A percentile compares a stretch with the other conserved stretches of the same genome.
Conservation (phyloP, 768 basidiomycete species). For the Coprinellus micaceus region DNA sequence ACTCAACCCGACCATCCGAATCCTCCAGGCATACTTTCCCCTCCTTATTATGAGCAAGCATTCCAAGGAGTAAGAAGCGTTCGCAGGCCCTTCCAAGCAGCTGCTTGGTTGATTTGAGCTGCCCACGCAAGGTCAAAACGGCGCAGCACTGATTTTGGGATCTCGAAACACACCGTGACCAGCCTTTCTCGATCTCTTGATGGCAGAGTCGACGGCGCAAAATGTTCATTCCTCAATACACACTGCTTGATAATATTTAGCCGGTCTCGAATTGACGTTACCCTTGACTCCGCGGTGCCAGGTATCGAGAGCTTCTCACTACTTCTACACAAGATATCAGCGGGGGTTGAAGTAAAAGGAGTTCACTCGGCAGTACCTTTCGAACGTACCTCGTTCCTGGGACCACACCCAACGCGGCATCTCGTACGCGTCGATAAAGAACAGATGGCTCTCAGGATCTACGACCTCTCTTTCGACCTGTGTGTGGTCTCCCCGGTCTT, state of each 20-base stretch:
- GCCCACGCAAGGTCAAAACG: background rate
- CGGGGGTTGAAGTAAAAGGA: background rate
- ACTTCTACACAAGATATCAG: constrained; percentile 36
- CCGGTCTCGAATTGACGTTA: constrained; percentile 76
- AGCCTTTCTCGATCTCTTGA: constrained; percentile 84
- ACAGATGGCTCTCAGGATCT: constrained; percentile 78
- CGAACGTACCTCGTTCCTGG: constrained; percentile 79
- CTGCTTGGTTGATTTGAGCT: constrained; percentile 96
- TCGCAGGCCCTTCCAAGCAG: constrained; percentile 86
- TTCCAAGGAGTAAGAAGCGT: constrained; percentile 89
- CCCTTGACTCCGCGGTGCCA: constrained; percentile 79
- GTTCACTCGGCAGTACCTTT: no score
- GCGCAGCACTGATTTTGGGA: background rate
- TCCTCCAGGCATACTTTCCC: constrained; percentile 92
- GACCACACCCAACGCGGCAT: constrained; percentile 97
- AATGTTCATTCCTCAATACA: constrained; percentile 93
- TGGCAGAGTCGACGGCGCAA: constrained; percentile 91
- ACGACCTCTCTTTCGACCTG: constrained; percentile 57
- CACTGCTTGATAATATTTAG: constrained; percentile 91
- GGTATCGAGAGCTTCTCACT: constrained; percentile 61
- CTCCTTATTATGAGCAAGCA: constrained; percentile 87
- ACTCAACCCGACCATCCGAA: constrained; percentile 81
- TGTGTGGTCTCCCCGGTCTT: constrained; percentile 55
- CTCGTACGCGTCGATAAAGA: constrained; percentile 86
- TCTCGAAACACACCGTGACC: constrained; percentile 62